Conservation (phyloP, 208 protist genomes). For the Blastocrithidia nonstop region DNA sequence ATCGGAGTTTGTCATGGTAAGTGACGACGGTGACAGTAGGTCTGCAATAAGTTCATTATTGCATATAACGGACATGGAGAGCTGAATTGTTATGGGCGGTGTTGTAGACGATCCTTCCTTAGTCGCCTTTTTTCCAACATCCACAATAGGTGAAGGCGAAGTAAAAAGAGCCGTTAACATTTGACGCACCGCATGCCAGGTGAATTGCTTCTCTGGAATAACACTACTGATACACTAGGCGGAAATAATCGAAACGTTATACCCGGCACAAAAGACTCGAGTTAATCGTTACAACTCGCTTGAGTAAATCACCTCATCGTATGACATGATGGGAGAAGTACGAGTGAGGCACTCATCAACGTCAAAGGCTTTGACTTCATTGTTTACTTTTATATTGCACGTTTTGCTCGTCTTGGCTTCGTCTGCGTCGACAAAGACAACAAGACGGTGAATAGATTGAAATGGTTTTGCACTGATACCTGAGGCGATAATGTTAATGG, state of each 20-base stretch:
- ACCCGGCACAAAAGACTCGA: slow-evolving; percentile 14
- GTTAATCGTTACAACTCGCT: slow-evolving; percentile 25
- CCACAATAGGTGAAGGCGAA: too few relatives aligned
- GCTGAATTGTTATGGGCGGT: too few relatives aligned
- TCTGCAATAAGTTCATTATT: too few relatives aligned
- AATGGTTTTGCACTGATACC: slow-evolving; percentile 18
- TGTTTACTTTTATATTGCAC: slow-evolving; percentile 16
- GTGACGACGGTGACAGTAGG: too few relatives aligned
- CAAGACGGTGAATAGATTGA: slow-evolving; percentile 26
- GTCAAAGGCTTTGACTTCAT: slow-evolving; percentile 21
- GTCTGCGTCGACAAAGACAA: slow-evolving; percentile 18
- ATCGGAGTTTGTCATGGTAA: too few relatives aligned
- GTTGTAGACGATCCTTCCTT: too few relatives aligned
- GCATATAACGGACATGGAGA: too few relatives aligned
- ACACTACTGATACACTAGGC: slow-evolving; percentile 16
- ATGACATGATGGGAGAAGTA: slow-evolving; percentile 2
- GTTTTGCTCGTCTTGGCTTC: too few relatives aligned
- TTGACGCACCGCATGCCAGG: slow-evolving; percentile 24
- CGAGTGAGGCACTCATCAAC: slow-evolving; percentile 56
- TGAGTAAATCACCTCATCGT: slow-evolving; percentile 6
- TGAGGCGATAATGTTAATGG: too few relatives aligned
- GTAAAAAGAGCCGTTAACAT: too few relatives aligned
- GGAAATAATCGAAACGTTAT: slow-evolving; percentile 25
- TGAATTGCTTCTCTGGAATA: slow-evolving; percentile 12
- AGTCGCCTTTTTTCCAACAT: too few relatives aligned